These are phyloP conservation scores for Stereum hirsutum DNA, from an alignment of 1,284 basidiomycete species.

Conservation along the genomic window DNA sequence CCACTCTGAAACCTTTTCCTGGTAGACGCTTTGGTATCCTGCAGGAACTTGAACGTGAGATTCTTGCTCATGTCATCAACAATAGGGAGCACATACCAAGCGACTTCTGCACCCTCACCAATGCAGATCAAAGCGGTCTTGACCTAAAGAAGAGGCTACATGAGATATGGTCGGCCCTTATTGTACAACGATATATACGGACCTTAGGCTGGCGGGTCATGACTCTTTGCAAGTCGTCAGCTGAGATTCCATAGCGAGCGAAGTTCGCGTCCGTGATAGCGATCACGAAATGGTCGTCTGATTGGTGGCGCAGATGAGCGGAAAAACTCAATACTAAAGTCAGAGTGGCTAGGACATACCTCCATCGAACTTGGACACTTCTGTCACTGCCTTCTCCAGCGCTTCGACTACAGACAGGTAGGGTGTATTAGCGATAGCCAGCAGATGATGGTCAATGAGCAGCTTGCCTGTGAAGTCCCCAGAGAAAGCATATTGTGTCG, in stretches of 20 bases:
- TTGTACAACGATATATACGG: too few relatives aligned
- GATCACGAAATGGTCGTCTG: slow-evolving; percentile 64
- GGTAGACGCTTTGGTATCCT: slow-evolving; percentile 50
- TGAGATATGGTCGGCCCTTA: too few relatives aligned
- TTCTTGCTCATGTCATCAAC: slow-evolving; percentile 1
- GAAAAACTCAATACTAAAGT: neutral
- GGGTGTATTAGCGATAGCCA: slow-evolving; percentile 1
- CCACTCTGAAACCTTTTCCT: slow-evolving; percentile 26
- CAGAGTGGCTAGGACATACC: slow-evolving; percentile 22
- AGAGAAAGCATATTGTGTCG: slow-evolving; percentile 58
- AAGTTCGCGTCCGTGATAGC: slow-evolving; percentile 65
- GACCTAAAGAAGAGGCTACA: too few relatives aligned
- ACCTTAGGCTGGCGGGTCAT: slow-evolving; percentile 56
- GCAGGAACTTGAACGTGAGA: too few relatives aligned
- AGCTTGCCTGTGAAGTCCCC: slow-evolving; percentile 51
- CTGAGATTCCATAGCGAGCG: slow-evolving; percentile 50
- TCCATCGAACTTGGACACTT: slow-evolving; percentile 53
- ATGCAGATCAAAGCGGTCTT: slow-evolving; percentile 60
- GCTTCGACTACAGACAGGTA: slow-evolving; percentile 39
- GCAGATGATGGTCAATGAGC: neutral
- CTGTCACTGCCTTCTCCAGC: slow-evolving; percentile 47
- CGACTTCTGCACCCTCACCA: slow-evolving; percentile 55
- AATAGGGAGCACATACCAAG: slow-evolving; percentile 33
- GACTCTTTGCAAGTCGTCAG: slow-evolving; percentile 42
- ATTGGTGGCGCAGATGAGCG: neutral